Conservation (phyloP, 2,329 filamentous ascomycete species). For the Monosporascus cannonballus region DNA sequence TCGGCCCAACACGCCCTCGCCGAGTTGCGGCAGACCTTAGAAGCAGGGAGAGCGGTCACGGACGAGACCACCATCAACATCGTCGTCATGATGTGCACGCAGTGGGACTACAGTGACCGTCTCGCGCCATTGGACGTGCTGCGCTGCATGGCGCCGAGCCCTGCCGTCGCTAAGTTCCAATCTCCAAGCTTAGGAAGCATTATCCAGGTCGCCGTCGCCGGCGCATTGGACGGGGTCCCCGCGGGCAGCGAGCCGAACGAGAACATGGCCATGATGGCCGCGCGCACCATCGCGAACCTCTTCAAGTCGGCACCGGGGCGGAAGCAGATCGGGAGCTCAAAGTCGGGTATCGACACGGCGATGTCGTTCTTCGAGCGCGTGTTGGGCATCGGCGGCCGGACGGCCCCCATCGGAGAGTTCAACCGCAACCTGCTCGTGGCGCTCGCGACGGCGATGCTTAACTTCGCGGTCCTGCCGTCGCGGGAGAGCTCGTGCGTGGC, state of each 20-base stretch:
- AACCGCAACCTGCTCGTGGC: constrained; percentile 83
- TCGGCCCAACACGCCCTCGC: constrained; percentile 60
- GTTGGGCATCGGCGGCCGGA: constrained; percentile 41
- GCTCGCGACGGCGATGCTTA: constrained; percentile 74
- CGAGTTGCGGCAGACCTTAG: constrained; percentile 57
- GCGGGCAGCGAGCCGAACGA: constrained; percentile 55
- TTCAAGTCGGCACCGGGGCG: constrained; percentile 72
- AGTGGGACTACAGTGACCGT: constrained; percentile 75
- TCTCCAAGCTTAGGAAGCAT: constrained; percentile 50
- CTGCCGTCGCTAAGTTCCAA: constrained; percentile 56
- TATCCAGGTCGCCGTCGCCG: constrained; percentile 45
- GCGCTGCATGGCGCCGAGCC: constrained; percentile 69
- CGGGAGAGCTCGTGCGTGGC: constrained; percentile 22
- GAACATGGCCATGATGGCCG: constrained; percentile 83
- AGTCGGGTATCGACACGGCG: constrained; percentile 49
- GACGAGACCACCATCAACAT: constrained; percentile 53
- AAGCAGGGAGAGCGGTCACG: constrained; percentile 45
- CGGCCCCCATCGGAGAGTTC: constrained; percentile 39
- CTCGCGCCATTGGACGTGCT: constrained; percentile 82
- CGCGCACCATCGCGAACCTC: constrained; percentile 76
- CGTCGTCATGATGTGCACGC: constrained; percentile 64
- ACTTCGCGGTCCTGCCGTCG: constrained; percentile 70
- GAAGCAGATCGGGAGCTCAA: constrained; percentile 47
- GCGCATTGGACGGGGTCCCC: constrained; percentile 37
- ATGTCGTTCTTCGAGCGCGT: constrained; percentile 59